Evolutionary conservation across 2,329 filamentous ascomycete genomes (phyloP).

Genomic region (Botrytis aclada): DNA sequence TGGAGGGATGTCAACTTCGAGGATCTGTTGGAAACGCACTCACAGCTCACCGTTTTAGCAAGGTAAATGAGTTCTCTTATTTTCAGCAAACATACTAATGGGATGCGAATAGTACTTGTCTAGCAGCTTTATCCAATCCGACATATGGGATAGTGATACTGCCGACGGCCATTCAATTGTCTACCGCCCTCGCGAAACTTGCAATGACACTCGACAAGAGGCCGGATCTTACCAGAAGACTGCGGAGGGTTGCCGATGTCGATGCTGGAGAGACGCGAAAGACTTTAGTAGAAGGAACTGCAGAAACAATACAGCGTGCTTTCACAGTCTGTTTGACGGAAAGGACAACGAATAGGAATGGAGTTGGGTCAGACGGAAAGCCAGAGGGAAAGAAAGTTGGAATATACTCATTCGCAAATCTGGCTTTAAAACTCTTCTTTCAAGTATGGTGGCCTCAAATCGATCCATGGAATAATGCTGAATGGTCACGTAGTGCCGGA

Average conservation of each 20-base stretch:
- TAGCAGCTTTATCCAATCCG: slow-evolving; percentile 75
- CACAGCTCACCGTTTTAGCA: slow-evolving; percentile 68
- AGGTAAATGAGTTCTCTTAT: slow-evolving; percentile 54
- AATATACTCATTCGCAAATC: slow-evolving; percentile 88
- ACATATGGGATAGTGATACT: slow-evolving; percentile 79
- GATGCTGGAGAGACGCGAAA: slow-evolving; percentile 67
- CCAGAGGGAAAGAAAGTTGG: slow-evolving; percentile 83
- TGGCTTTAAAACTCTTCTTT: slow-evolving; percentile 84
- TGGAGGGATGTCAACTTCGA: slow-evolving; percentile 76
- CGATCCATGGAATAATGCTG: slow-evolving; percentile 18
- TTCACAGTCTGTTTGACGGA: slow-evolving; percentile 89
- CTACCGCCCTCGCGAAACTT: slow-evolving; percentile 73
- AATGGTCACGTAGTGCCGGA: slow-evolving; percentile 58
- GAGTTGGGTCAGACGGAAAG: slow-evolving; percentile 51
- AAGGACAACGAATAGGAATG: slow-evolving; percentile 60
- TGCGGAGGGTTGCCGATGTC: slow-evolving; percentile 49
- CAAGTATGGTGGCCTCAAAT: slow-evolving; percentile 51
- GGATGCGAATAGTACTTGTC: slow-evolving; percentile 61
- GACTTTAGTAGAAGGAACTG: slow-evolving; percentile 79
- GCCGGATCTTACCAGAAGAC: slow-evolving; percentile 69
- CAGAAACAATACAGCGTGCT: slow-evolving; percentile 84
- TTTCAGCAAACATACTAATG: slow-evolving; percentile 16
- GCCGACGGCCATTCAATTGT: slow-evolving; percentile 78
- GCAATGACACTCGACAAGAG: slow-evolving; percentile 80
- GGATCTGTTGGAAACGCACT: slow-evolving; percentile 72